Evolutionary conservation across 257 asterid genomes (phyloP).

Genomic region (Solanum ahanhuiri): DNA sequence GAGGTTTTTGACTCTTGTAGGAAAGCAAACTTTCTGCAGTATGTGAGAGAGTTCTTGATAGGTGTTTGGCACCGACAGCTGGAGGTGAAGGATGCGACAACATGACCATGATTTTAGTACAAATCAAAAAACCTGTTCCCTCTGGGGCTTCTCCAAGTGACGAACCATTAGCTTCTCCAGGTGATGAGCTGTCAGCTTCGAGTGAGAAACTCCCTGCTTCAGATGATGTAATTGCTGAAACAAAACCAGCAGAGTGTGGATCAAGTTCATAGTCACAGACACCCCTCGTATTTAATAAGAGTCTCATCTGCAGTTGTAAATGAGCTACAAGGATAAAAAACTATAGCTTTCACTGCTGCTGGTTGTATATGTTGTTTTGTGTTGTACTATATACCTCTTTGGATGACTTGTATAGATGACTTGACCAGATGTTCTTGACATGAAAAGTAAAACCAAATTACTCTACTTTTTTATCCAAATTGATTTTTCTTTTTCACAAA

Average conservation of each 20-base stretch:
- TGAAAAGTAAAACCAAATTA: background rate
- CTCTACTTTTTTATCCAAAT: background rate
- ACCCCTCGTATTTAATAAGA: background rate
- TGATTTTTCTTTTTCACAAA: background rate
- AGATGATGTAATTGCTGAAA: background rate
- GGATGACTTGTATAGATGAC: background rate
- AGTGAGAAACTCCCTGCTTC: conserved; percentile 17
- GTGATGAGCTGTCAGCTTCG: conserved; percentile 1
- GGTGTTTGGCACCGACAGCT: conserved; percentile 78
- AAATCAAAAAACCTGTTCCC: conserved; percentile 37
- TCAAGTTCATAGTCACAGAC: conserved; percentile 5
- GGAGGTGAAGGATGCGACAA: conserved; percentile 93
- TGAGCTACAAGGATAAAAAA: background rate
- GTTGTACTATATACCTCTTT: background rate
- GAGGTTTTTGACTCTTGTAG: conserved; percentile 24
- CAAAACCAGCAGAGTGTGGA: conserved; percentile 4
- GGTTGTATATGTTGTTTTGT: background rate
- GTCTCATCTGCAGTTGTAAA: background rate
- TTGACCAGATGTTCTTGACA: background rate
- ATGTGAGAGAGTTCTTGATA: conserved; percentile 68
- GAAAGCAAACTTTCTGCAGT: conserved; percentile 61
- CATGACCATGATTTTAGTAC: conserved; percentile 91
- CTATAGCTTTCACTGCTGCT: background rate
- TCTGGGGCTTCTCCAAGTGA: background rate
- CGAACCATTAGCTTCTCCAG: background rate